Conservation (phyloP, 2,329 filamentous ascomycete genomes). For the Ophiosphaerella korrae region DNA sequence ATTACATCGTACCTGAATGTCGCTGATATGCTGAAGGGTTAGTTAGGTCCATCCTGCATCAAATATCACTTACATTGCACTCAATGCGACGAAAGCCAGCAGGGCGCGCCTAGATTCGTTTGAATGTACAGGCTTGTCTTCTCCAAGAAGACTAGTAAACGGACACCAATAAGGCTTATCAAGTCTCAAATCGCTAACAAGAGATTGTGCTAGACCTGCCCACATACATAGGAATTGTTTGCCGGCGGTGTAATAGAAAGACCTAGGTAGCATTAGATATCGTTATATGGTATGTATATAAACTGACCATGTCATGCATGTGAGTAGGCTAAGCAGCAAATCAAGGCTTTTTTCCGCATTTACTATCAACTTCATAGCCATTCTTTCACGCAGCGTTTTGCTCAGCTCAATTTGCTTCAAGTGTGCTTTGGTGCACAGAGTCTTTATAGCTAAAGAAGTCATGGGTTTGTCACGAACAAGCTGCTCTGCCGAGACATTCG, state of each 20-base stretch:
- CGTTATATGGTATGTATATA: too few species aligned
- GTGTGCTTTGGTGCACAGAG: conserved; percentile 18
- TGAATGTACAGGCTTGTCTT: conserved; percentile 32
- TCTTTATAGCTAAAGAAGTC: conserved; percentile 22
- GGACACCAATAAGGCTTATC: conserved; percentile 19
- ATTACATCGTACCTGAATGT: conserved; percentile 51
- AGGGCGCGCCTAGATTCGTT: conserved; percentile 58
- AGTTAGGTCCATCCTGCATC: too few species aligned
- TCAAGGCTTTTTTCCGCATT: conserved; percentile 36
- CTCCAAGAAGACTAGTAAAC: conserved; percentile 4
- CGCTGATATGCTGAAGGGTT: conserved; percentile 22
- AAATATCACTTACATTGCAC: conserved; percentile 39
- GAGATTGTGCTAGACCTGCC: conserved; percentile 16
- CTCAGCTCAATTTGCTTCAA: conserved; percentile 20
- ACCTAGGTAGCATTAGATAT: conserved; percentile 6
- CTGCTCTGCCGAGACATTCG: conserved; percentile 9
- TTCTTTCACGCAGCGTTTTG: conserved; percentile 14
- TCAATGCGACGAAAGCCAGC: conserved; percentile 55
- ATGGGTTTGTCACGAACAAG: conserved; percentile 13
- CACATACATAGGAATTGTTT: conserved; percentile 24
- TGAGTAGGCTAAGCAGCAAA: conserved; percentile 34
- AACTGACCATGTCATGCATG: conserved; percentile 25
- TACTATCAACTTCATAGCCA: conserved; percentile 26
- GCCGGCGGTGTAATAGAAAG: conserved; percentile 20
- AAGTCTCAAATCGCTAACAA: conserved; percentile 27